These are phyloP conservation scores for Globisporangium viniferum DNA, from an alignment of 352 stramenopile species.

Conservation along the genomic window DNA sequence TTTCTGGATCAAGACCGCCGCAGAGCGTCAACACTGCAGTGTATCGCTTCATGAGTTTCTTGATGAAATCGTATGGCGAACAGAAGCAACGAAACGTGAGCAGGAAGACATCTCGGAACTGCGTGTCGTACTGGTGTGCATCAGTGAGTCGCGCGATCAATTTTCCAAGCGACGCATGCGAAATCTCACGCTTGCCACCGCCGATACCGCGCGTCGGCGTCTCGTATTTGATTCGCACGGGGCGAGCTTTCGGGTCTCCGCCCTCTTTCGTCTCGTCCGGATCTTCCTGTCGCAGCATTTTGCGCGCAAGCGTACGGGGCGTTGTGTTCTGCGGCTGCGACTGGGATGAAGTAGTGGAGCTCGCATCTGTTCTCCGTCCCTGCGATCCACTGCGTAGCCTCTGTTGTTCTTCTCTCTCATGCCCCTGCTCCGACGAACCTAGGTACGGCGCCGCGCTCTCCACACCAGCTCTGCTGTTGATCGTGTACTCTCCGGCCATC, in stretches of 20 bases:
- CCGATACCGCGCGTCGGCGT: slow-evolving; percentile 50
- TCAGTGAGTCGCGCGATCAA: slow-evolving; percentile 81
- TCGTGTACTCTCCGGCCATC: slow-evolving; percentile 3
- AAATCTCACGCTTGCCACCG: slow-evolving; percentile 73
- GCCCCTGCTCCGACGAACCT: neutral
- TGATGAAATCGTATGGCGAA: slow-evolving; percentile 83
- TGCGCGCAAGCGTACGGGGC: slow-evolving; percentile 20
- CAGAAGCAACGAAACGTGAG: slow-evolving; percentile 82
- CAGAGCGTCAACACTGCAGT: slow-evolving; percentile 67
- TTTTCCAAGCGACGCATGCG: slow-evolving; percentile 82
- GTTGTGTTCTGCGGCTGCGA: slow-evolving; percentile 15
- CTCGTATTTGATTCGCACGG: slow-evolving; percentile 77
- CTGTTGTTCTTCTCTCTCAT: slow-evolving; percentile 2
- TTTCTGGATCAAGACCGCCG: slow-evolving; percentile 40
- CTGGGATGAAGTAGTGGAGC: neutral
- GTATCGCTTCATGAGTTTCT: slow-evolving; percentile 87
- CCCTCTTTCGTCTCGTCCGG: slow-evolving; percentile 12
- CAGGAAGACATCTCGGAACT: slow-evolving; percentile 85
- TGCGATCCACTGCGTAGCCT: slow-evolving; percentile 10
- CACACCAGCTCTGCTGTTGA: slow-evolving; percentile 2
- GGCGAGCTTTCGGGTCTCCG: slow-evolving; percentile 29
- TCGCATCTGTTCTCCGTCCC: neutral
- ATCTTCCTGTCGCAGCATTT: slow-evolving; percentile 13
- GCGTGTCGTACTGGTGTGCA: slow-evolving; percentile 80
- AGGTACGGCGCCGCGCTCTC: neutral